Evolutionary conservation across 169 alveolate genomes (phyloP), one percentile per base, ranked within the genome.

Genomic region (Plasmodium vivax): DNA sequence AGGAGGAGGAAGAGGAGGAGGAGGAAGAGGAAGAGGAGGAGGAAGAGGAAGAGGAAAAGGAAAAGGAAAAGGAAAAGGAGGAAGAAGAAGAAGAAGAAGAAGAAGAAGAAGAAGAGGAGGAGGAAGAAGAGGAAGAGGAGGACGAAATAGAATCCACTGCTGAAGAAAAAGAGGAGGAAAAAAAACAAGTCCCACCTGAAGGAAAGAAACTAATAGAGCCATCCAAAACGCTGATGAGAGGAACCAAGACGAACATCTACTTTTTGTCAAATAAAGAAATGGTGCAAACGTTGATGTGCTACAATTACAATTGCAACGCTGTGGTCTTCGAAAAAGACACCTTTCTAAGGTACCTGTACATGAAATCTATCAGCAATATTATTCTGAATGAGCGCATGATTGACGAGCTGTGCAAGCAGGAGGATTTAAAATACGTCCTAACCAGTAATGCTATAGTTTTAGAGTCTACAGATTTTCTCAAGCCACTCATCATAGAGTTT

Each of bases 351-450:
- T 85, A 85, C 68, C 32, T 85, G 10, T 85, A 74, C 30, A 73
- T 85, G 45, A 85, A 85, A 34, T 74, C 84, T 34, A 77, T 85
- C 41, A 85, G 68, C 68, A 85, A 85, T 75, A 74, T 85, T 14
- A 85, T 85, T 51, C 43, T 85, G 41, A 85, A 85, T 85, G 93
- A 74, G 68, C 93, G 85, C 30, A 85, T 85, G 93, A 85, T 85
- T 74, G 85, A 74, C 6, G 45, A 34, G 54, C 68, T 85, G 43
- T 85, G 93, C 32, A 85, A 85, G 45, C 51, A 74, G 58, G 93
- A 85, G 30, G 71, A 85, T 32, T 23, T 85, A 16, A 85, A 85
- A 68, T 85, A 85, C 75, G 62, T 85, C 27, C 43, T 85, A 85
- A 36, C 93, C 56, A 34, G 85, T 9, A 85, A 85, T 85, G 77